phyloP scores from a whole-genome alignment of 2,329 filamentous ascomycete genomes.

The Colletotrichum siamense region DNA sequence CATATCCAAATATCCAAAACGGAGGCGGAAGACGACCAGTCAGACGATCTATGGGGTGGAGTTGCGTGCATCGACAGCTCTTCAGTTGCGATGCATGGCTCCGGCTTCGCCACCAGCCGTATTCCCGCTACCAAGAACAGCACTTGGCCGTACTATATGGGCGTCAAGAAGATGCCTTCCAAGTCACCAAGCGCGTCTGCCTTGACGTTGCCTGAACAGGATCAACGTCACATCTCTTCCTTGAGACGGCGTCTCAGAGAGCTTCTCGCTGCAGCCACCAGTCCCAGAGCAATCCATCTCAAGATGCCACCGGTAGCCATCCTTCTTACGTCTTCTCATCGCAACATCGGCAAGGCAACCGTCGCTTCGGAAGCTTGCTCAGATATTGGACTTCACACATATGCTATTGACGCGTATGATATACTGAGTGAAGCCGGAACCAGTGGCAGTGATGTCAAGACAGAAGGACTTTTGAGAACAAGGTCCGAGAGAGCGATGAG shows the following conservation, averaged over 20 bases:
- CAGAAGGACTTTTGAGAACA: constrained; percentile 86
- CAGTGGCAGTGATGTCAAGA: constrained; percentile 90
- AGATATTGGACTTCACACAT: constrained; percentile 90
- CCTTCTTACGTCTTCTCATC: constrained; percentile 87
- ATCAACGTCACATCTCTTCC: constrained; percentile 59
- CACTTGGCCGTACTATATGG: constrained; percentile 90
- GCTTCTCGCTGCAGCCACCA: constrained; percentile 87
- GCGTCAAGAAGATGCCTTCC: constrained; percentile 70
- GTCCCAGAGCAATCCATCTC: constrained; percentile 82
- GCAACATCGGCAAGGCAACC: constrained; percentile 91
- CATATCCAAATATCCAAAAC: constrained; percentile 66
- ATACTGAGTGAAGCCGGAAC: constrained; percentile 90
- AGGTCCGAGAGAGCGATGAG: constrained; percentile 87
- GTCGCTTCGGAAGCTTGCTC: constrained; percentile 78
- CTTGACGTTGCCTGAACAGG: constrained; percentile 49
- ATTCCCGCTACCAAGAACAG: constrained; percentile 78
- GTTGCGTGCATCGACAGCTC: constrained; percentile 86
- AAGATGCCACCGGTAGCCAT: constrained; percentile 89
- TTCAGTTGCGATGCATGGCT: constrained; percentile 88
- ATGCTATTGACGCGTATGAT: constrained; percentile 89
- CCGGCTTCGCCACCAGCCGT: constrained; percentile 83
- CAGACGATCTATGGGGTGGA: constrained; percentile 81
- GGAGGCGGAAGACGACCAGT: constrained; percentile 58
- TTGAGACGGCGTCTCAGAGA: constrained; percentile 78
- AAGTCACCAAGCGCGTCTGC: constrained; percentile 43